Evolutionary conservation across 2,329 filamentous ascomycete genomes (phyloP).

Genomic region (Cytospora leucostoma): DNA sequence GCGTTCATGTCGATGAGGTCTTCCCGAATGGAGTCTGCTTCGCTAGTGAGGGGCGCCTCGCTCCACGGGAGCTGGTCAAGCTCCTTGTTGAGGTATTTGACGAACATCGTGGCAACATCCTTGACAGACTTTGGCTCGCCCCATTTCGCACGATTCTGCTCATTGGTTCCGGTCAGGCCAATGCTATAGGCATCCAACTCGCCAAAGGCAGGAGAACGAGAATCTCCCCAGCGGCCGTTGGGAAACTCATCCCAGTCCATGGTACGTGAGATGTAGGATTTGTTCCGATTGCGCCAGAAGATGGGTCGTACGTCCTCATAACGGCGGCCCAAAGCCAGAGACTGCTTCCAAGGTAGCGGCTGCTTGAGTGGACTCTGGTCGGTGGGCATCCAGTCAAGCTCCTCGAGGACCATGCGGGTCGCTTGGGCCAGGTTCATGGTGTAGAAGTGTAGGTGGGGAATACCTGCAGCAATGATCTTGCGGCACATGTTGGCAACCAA

Average conservation of each 20-base stretch:
- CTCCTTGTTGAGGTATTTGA: slow-evolving; percentile 79
- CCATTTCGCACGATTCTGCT: slow-evolving; percentile 94
- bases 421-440: slow-evolving; percentile 98
- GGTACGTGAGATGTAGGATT: slow-evolving; percentile 91
- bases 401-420: slow-evolving; percentile 90
- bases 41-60: slow-evolving; percentile 79
- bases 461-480: slow-evolving; percentile 78
- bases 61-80: slow-evolving; percentile 90
- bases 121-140: slow-evolving; percentile 77
- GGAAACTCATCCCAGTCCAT: slow-evolving; percentile 99
- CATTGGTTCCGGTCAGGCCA: slow-evolving; percentile 89
- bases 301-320: slow-evolving; percentile 96
- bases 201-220: slow-evolving; percentile 92
- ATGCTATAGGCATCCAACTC: slow-evolving; percentile 94
- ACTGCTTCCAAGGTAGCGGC: slow-evolving; percentile 94
- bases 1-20: slow-evolving; percentile 81
- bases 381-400: slow-evolving; percentile 79
- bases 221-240: slow-evolving; percentile 98
- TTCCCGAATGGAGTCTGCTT: slow-evolving; percentile 76
- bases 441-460: slow-evolving; percentile 94
- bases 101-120: slow-evolving; percentile 82
- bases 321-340: slow-evolving; percentile 81
- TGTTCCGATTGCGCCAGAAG: slow-evolving; percentile 97
- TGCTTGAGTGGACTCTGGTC: slow-evolving; percentile 78
- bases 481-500: slow-evolving; percentile 89